phyloP scores from a whole-genome alignment of 345 rosid genomes.

The Euphorbia peplus region DNA sequence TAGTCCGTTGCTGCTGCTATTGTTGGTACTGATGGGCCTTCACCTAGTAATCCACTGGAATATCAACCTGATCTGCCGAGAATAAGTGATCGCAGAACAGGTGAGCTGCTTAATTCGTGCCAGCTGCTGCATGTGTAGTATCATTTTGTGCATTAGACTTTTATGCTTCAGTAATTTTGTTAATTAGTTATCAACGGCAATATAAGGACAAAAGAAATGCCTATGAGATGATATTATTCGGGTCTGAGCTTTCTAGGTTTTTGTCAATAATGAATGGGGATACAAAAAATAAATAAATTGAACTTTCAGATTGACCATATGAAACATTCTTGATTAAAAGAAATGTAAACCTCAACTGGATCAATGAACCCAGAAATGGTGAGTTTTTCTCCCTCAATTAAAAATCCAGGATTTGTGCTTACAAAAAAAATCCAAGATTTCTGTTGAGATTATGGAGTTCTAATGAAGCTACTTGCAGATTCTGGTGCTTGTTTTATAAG shows the following conservation, averaged over 20 bases:
- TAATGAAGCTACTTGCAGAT: neutral
- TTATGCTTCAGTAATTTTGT: neutral
- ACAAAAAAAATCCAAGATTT: neutral
- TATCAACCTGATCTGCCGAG: slow-evolving; percentile 52
- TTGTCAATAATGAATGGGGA: neutral
- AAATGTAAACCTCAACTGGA: neutral
- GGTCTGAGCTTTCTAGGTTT: neutral
- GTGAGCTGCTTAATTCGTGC: slow-evolving; percentile 34
- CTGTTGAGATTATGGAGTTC: neutral
- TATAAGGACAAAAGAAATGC: neutral
- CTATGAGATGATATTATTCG: neutral
- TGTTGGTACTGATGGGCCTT: slow-evolving; percentile 33
- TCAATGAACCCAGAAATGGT: neutral
- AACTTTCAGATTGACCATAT: neutral
- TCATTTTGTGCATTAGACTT: neutral
- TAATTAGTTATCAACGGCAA: neutral
- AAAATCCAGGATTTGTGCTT: too few species aligned
- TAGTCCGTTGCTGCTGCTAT: slow-evolving; percentile 8
- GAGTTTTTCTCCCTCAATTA: neutral
- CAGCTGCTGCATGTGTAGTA: slow-evolving; percentile 7
- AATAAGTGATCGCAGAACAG: slow-evolving; percentile 58
- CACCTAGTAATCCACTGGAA: slow-evolving; percentile 25
- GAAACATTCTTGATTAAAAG: neutral
- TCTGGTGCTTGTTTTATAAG: neutral
- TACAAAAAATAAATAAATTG: neutral